Evolutionary conservation across 352 stramenopile genomes (phyloP).

Genomic region (Phytophthora chlamydospora): DNA sequence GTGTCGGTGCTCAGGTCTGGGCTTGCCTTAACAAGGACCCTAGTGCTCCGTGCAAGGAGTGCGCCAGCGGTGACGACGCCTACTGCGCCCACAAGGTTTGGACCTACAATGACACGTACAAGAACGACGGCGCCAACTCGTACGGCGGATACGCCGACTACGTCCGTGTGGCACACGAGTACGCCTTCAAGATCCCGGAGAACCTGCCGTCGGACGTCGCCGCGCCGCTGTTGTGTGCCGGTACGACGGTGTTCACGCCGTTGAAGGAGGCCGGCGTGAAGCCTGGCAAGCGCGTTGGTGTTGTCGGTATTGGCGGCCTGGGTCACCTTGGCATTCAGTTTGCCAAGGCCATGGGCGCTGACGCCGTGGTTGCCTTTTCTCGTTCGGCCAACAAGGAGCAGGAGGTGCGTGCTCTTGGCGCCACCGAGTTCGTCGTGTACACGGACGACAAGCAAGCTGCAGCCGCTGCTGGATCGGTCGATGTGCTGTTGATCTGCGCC

Average conservation of each 20-base stretch:
- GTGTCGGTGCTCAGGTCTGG: conserved; percentile 84
- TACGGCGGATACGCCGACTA: conserved; percentile 77
- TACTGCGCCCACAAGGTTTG: conserved; percentile 55
- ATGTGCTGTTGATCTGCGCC: conserved; percentile 80
- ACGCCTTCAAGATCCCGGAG: conserved; percentile 80
- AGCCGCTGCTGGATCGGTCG: conserved; percentile 38
- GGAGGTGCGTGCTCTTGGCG: conserved; percentile 58
- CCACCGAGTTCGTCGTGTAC: conserved; percentile 64
- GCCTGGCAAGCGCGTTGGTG: conserved; percentile 57
- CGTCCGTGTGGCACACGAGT: conserved; percentile 67
- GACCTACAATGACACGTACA: conserved; percentile 59
- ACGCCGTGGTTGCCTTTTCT: conserved; percentile 70
- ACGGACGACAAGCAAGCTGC: conserved; percentile 44
- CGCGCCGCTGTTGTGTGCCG: conserved; percentile 81
- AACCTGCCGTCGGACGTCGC: conserved; percentile 58
- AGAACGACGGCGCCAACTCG: conserved; percentile 46
- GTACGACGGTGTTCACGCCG: conserved; percentile 81
- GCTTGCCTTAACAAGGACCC: conserved; percentile 68
- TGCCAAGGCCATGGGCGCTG: conserved; percentile 60
- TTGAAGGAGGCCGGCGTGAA: conserved; percentile 58
- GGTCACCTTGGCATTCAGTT: conserved; percentile 89
- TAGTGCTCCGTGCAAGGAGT: conserved; percentile 59
- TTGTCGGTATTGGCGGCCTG: conserved; percentile 85
- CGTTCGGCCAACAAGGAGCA: conserved; percentile 64
- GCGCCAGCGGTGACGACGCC: conserved; percentile 56